These are phyloP conservation scores for Retiboletus flavoniger DNA, from an alignment of 1,284 basidiomycete genomes.

Conservation along the genomic window DNA sequence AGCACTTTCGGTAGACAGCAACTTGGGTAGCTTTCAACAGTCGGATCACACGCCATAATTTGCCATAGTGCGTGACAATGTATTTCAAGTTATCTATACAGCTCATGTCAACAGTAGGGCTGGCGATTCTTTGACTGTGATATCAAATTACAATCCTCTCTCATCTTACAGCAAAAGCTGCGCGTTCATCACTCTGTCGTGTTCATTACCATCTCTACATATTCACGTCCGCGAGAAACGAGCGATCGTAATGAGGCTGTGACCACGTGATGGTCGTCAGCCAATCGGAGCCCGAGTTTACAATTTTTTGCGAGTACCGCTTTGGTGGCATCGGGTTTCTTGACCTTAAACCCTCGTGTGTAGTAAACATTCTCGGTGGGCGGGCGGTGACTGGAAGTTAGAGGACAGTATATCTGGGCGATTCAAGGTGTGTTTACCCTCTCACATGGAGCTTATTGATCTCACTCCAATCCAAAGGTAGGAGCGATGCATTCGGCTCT, in stretches of 20 bases:
- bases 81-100: conserved; percentile 1
- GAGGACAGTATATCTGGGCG: background rate
- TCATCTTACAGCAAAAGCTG: background rate
- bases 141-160: conserved; percentile 3
- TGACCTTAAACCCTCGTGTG: background rate
- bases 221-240: background rate
- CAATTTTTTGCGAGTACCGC: conserved; percentile 20
- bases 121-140: background rate
- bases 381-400: background rate
- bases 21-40: background rate
- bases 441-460: background rate
- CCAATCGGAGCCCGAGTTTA: conserved; percentile 9
- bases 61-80: conserved; percentile 16
- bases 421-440: conserved; percentile 7
- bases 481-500: conserved; percentile 48
- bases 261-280: conserved; percentile 13
- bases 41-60: conserved; percentile 1
- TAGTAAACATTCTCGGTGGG: background rate
- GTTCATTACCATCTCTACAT: background rate
- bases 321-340: background rate
- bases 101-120: conserved; percentile 12
- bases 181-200: background rate
- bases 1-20: conserved; percentile 6
- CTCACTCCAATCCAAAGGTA: background rate
- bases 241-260: background rate